These are phyloP conservation scores for Cladosporium sp. DNA, from an alignment of 2,329 filamentous ascomycete genomes.

Conservation along the genomic window DNA sequence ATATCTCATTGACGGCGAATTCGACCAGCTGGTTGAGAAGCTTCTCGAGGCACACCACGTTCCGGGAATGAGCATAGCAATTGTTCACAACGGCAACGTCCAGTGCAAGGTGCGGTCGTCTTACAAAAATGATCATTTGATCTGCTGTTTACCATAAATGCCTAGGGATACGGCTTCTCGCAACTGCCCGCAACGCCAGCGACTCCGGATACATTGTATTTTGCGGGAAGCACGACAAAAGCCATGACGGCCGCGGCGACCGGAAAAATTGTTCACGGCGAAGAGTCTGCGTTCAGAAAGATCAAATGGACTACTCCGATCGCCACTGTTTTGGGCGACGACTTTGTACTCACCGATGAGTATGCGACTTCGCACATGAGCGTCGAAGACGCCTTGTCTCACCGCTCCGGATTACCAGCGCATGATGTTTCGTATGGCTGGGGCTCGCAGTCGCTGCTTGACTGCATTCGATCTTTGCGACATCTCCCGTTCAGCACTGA, in stretches of 20 bases:
- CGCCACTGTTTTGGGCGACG: constrained; percentile 32
- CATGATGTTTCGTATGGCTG: constrained; percentile 25
- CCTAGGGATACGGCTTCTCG: neutral
- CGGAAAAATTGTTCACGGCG: neutral
- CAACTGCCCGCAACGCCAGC: neutral
- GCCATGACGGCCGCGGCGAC: neutral
- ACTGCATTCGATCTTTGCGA: neutral
- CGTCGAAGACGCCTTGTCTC: constrained; percentile 36
- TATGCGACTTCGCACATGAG: constrained; percentile 32
- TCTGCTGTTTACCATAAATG: neutral
- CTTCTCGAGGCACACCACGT: neutral
- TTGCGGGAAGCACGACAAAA: neutral
- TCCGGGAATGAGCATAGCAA: neutral
- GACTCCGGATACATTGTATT: neutral
- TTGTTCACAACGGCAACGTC: neutral
- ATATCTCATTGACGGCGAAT: neutral
- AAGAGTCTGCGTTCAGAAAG: neutral
- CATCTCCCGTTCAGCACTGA: neutral
- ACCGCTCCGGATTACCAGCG: constrained; percentile 35
- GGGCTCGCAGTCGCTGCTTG: constrained; percentile 1
- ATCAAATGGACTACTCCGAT: constrained; percentile 38
- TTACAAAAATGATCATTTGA: neutral
- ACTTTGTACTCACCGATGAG: constrained; percentile 33
- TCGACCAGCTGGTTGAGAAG: neutral
- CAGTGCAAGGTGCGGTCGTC: neutral